Percentiles rank a stretch among this genome's conserved stretches.
These are phyloP conservation scores for Cryptosporidium baileyi DNA, from an alignment of 169 alveolate species.

Conservation along the genomic window DNA sequence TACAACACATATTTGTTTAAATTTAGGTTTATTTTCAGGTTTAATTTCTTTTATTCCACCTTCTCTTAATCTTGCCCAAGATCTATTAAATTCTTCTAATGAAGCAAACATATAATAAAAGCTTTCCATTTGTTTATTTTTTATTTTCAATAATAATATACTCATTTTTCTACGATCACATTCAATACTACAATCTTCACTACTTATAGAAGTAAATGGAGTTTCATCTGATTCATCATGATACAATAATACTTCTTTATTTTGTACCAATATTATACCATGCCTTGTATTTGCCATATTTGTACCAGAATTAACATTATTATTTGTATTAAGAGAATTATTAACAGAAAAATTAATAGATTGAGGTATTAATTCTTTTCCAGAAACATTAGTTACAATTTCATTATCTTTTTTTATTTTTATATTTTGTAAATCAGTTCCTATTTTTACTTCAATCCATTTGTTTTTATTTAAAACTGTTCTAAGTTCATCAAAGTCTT, in stretches of 20 bases:
- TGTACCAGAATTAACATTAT: background rate
- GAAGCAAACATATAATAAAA: constrained; percentile 65
- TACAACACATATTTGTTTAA: constrained; percentile 58
- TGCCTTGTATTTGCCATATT: background rate
- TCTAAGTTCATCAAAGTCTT: constrained; percentile 11
- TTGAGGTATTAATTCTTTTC: constrained; percentile 17
- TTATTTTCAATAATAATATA: constrained; percentile 19
- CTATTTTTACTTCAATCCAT: constrained; percentile 23
- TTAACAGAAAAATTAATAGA: constrained; percentile 29
- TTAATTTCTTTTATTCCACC: constrained; percentile 45
- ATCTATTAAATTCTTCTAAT: constrained; percentile 53
- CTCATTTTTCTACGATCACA: constrained; percentile 68
- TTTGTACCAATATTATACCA: constrained; percentile 25
- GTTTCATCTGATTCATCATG: constrained; percentile 28
- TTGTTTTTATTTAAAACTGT: background rate
- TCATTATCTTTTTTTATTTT: background rate
- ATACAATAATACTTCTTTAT: constrained; percentile 17
- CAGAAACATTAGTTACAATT: background rate
- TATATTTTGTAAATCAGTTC: background rate
- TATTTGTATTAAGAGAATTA: background rate
- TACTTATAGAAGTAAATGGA: constrained; percentile 33
- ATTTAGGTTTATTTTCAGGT: background rate
- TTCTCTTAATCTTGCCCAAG: constrained; percentile 62
- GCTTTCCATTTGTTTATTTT: constrained; percentile 23
- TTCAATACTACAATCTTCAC: background rate